Base-by-base conservation (phyloP, 2,329 filamentous ascomycete species). In the Zymoseptoria brevis region DNA sequence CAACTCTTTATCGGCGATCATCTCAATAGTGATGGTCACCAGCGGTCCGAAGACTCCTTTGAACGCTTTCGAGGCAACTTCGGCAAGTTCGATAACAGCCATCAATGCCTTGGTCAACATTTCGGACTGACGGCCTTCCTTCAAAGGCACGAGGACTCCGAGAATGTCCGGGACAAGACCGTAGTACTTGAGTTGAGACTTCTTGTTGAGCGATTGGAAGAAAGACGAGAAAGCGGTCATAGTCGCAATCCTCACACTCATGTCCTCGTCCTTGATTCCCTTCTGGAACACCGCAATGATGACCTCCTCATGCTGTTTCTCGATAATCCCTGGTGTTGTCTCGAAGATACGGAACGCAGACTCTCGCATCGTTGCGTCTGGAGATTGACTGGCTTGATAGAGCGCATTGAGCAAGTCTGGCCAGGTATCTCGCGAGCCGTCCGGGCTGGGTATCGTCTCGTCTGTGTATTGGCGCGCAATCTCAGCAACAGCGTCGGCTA, bases 161-260 rank as follows among this genome's bases (percentile, higher is more conserved):
- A 99, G 85, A 49, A 99, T 88, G 66, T 96, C 90, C 19, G 92
- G 89, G 21, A 97, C 86, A 8, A 99, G 83, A 6, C 83, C 77
- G 73, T 88, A 96, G 78, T 95, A 99, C 75, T 95, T 96, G 61
- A 83, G 77, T 75, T 96, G 92, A 16, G 84, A 83, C 76, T 95
- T 96, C 79, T 95, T 96, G 71, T 79, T 83, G 67, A 97, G 85
- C 59, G 88, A 94, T 66, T 90, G 85, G 82, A 99, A 99, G 79
- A 99, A 97, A 2, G 92, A 87, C 19, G 93, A 89, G 72, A 99
- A 99, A 7, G 94, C 94, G 72, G 96, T 92, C 86, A 97, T 96
- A 58, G 94, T 92, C 53, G 92, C 87, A 60, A 99, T 85, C 65
- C 91, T 89, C 59, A 99, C 93, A 84, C 86, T 80, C 60, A 93